Conservation (phyloP, 306 rosid genomes). For the Mimosa pudica region DNA sequence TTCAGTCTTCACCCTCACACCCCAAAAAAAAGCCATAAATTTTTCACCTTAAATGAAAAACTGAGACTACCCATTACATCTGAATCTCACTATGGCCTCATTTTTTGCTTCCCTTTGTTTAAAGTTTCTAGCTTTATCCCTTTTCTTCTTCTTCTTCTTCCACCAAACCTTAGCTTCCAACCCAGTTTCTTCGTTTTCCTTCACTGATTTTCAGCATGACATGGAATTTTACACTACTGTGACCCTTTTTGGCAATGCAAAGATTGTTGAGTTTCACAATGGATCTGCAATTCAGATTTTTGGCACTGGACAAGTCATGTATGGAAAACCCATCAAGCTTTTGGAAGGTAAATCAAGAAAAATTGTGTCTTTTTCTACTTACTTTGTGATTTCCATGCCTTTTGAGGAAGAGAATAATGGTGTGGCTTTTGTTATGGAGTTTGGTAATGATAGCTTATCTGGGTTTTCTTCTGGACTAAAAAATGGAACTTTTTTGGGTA, state of each 20-base stretch:
- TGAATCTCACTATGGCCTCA: slow-evolving; percentile 53
- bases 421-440: slow-evolving; percentile 62
- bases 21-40: background rate
- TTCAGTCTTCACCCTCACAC: slow-evolving; percentile 47
- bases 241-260: slow-evolving; percentile 70
- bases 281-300: slow-evolving; percentile 60
- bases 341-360: slow-evolving; percentile 73
- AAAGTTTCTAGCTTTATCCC: slow-evolving; percentile 39
- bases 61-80: slow-evolving; percentile 30
- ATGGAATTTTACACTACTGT: slow-evolving; percentile 54
- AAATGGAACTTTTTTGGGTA: slow-evolving; percentile 37
- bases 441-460: slow-evolving; percentile 46
- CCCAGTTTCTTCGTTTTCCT: slow-evolving; percentile 58
- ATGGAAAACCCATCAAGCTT: slow-evolving; percentile 73
- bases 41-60: slow-evolving; percentile 39
- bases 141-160: slow-evolving; percentile 55
- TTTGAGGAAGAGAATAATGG: slow-evolving; percentile 48
- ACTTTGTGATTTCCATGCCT: slow-evolving; percentile 66
- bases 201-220: slow-evolving; percentile 60
- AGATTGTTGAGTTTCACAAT: slow-evolving; percentile 44
- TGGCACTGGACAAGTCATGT: slow-evolving; percentile 57
- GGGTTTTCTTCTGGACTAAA: slow-evolving; percentile 49
- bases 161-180: slow-evolving; percentile 49
- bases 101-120: slow-evolving; percentile 46
- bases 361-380: slow-evolving; percentile 67